Evolutionary conservation across 2,329 filamentous ascomycete species (phyloP), one percentile per base, ranked within the genome.

Genomic region (Pyricularia sp.): DNA sequence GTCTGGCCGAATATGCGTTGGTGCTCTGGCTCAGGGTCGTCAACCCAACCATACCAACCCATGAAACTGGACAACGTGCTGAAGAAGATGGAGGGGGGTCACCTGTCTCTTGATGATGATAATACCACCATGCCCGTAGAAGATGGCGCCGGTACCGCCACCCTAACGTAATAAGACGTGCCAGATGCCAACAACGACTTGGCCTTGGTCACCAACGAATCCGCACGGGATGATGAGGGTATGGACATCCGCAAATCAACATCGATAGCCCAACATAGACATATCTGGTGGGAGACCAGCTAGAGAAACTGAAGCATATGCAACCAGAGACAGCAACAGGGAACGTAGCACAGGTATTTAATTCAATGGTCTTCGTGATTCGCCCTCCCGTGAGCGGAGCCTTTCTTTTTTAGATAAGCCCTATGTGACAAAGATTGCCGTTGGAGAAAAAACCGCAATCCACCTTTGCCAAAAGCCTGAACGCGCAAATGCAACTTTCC

Each of bases 361-460:
- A 63, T 63, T 63, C 59, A 63, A 63, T 63, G 59, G 23, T 64
- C 61, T 68, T 63, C 63, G 25, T 67, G 65, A 69, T 69, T 71
- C 70, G 75, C 74, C 73, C 75, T 72, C 75, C 73, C 72, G 71
- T 70, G 73, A 75, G 76, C 76, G 77, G 76, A 79, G 76, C 77
- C 76, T 76, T 76, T 73, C 59, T 78, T 73, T 72, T 75, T 76
- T 73, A 70, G 73, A 63, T 63, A 63, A 75, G 77, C 77, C 77
- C 78, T 79, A 79, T 76, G 72, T 79, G 78, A 80, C 79, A 81
- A 79, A 68, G 75, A 77, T 78, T 80, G 79, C 78, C 79, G 77
- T 79, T 63, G 59, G 67, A 58, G 65, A 66, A 73, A 77, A 77
- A 78, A 77, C 75, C 78, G 77, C 78, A 74, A 63, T 78, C 79